Conservation (phyloP, 352 stramenopile genomes). For the Phytopythium ostracodes region DNA sequence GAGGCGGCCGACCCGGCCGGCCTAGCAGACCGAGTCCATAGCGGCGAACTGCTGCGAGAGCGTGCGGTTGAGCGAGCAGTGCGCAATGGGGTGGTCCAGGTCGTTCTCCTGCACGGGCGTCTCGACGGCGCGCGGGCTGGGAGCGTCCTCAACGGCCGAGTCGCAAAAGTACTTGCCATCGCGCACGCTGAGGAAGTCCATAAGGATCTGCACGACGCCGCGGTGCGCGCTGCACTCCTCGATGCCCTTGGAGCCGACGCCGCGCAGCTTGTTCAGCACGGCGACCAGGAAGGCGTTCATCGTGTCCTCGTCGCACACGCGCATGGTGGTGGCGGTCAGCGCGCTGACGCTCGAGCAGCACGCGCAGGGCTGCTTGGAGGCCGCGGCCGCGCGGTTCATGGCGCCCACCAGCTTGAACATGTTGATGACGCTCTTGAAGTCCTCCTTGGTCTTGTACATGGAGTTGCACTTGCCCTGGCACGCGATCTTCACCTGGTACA, state of each 20-base stretch:
- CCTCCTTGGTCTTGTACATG: conserved; percentile 82
- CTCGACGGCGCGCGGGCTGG: conserved; percentile 12
- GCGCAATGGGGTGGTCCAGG: conserved; percentile 55
- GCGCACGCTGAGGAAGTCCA: conserved; percentile 80
- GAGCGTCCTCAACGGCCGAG: conserved; percentile 21
- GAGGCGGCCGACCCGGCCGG: neutral
- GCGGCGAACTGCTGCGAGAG: conserved; percentile 72
- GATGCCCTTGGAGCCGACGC: conserved; percentile 31
- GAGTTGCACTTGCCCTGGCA: conserved; percentile 74
- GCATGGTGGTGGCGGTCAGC: conserved; percentile 26
- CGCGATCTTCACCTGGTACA: conserved; percentile 79
- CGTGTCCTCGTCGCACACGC: conserved; percentile 45
- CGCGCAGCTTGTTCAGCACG: conserved; percentile 60
- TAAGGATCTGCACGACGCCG: conserved; percentile 79
- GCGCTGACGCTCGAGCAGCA: conserved; percentile 51
- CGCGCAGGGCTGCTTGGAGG: conserved; percentile 25
- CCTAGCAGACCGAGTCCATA: conserved; percentile 75
- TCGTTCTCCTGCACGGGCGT: conserved; percentile 40
- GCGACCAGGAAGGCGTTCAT: conserved; percentile 51
- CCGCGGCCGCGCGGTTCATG: conserved; percentile 53
- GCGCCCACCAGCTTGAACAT: conserved; percentile 78
- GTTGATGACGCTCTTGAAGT: conserved; percentile 77
- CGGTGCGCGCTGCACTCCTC: conserved; percentile 58
- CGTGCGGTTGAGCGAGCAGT: conserved; percentile 74
- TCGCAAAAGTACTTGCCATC: conserved; percentile 75